These are phyloP conservation scores for Colletotrichum navitas DNA, from an alignment of 2,329 filamentous ascomycete genomes.

Conservation along the genomic window DNA sequence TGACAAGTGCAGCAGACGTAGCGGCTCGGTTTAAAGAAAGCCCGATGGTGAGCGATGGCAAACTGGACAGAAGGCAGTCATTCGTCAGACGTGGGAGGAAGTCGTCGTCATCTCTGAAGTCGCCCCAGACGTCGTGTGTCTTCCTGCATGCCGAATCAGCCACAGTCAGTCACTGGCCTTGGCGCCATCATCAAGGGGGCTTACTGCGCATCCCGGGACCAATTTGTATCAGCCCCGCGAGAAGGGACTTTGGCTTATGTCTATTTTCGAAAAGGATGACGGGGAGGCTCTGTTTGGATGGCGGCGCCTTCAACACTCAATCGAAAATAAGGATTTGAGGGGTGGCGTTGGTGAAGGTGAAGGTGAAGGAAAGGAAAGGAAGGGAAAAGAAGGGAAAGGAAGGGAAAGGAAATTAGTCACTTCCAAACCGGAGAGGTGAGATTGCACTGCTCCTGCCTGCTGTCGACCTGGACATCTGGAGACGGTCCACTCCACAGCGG, in stretches of 20 bases:
- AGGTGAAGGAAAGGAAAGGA: no score
- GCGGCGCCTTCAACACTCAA: neutral
- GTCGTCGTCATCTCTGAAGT: constrained; percentile 4
- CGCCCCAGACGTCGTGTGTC: constrained; percentile 7
- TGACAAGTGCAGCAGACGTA: neutral
- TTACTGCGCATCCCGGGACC: neutral
- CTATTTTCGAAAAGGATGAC: neutral
- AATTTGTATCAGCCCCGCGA: neutral
- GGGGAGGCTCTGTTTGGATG: neutral
- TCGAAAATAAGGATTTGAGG: neutral
- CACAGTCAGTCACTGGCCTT: constrained; percentile 21
- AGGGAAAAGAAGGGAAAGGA: no score
- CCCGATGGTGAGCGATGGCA: neutral
- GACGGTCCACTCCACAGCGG: neutral
- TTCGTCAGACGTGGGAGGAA: neutral
- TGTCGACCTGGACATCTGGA: neutral
- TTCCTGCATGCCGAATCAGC: constrained; percentile 26
- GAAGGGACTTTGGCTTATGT: neutral
- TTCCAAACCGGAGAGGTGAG: neutral
- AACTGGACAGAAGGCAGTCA: neutral
- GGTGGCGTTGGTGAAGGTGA: neutral
- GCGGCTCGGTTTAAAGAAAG: neutral
- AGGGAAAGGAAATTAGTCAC: neutral
- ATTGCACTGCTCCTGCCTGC: constrained; percentile 7
- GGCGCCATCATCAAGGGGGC: constrained; percentile 7